A percentile compares a stretch with the other conserved stretches of the same genome.
Conservation (phyloP, 106 monocot species). For the Acanthochlamys bracteata region DNA sequence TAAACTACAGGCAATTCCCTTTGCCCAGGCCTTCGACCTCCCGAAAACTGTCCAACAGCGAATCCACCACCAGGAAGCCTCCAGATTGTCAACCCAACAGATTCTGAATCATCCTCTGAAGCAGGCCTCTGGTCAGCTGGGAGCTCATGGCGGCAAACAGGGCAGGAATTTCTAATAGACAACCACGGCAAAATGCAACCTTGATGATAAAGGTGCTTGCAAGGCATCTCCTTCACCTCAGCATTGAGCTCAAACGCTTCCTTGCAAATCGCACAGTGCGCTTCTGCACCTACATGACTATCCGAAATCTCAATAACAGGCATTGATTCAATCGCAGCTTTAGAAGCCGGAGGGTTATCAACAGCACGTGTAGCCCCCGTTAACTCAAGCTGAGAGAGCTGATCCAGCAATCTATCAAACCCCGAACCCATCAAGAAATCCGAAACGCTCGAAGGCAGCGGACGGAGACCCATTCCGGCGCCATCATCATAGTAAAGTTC, state of each 20-base stretch:
- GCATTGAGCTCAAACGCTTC: constrained; percentile 34
- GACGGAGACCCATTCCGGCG: constrained; percentile 47
- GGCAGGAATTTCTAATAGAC: constrained; percentile 37
- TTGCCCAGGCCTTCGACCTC: constrained; percentile 16
- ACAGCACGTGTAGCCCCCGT: constrained; percentile 11
- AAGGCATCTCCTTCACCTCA: constrained; percentile 41
- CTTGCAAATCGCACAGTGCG: constrained; percentile 43
- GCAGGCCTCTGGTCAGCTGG: constrained; percentile 18
- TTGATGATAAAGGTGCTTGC: constrained; percentile 47
- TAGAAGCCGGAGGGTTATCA: constrained; percentile 55
- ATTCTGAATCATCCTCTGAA: constrained; percentile 9
- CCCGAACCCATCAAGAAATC: constrained; percentile 77
- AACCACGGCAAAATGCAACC: constrained; percentile 60
- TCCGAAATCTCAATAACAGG: constrained; percentile 32
- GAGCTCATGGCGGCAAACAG: constrained; percentile 48
- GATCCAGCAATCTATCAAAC: constrained; percentile 63
- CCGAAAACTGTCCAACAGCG: constrained; percentile 42
- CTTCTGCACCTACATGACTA: constrained; percentile 21
- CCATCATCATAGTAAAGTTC: constrained; percentile 79
- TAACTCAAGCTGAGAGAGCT: constrained; percentile 57
- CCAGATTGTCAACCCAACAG: constrained; percentile 45
- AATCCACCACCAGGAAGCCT: constrained; percentile 43
- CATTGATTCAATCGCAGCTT: constrained; percentile 65
- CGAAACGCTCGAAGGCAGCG: constrained; percentile 49
- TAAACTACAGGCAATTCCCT: constrained; percentile 44